Conservation (phyloP, 2,329 filamentous ascomycete genomes). For the Grosmannia clavigera region DNA sequence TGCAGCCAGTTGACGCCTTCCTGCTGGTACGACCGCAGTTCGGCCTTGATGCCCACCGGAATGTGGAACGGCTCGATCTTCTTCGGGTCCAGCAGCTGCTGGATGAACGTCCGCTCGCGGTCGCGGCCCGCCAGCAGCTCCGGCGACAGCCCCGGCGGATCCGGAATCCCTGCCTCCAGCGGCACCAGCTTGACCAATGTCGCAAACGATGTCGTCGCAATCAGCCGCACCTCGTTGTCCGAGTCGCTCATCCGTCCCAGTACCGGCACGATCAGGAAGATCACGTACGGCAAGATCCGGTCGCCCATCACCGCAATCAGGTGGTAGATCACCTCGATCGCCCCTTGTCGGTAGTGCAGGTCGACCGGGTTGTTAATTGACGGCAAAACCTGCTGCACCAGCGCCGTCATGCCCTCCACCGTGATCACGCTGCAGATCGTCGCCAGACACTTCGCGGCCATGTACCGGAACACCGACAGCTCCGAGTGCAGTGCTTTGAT, state of each 20-base stretch:
- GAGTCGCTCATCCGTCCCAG: slow-evolving; percentile 97
- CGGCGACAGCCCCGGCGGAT: slow-evolving; percentile 83
- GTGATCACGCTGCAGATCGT: slow-evolving; percentile 96
- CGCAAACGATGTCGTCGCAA: slow-evolving; percentile 93
- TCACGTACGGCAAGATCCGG: slow-evolving; percentile 88
- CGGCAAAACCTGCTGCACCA: slow-evolving; percentile 86
- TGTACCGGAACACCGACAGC: slow-evolving; percentile 87
- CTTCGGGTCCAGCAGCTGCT: slow-evolving; percentile 89
- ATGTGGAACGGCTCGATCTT: slow-evolving; percentile 93
- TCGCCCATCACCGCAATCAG: slow-evolving; percentile 98
- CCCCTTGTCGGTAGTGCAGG: slow-evolving; percentile 79
- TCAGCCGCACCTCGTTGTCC: slow-evolving; percentile 84
- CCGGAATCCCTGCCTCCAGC: slow-evolving; percentile 91
- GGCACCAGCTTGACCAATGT: slow-evolving; percentile 95
- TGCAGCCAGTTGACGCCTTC: slow-evolving; percentile 98
- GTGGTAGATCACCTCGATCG: slow-evolving; percentile 91
- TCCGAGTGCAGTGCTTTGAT: slow-evolving; percentile 79
- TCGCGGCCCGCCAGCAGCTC: slow-evolving; percentile 83
- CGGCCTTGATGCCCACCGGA: slow-evolving; percentile 92
- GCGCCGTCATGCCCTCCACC: slow-evolving; percentile 86
- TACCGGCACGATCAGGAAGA: slow-evolving; percentile 96
- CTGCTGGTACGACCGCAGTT: slow-evolving; percentile 92
- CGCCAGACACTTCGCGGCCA: slow-evolving; percentile 92
- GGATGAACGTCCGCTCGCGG: slow-evolving; percentile 89
- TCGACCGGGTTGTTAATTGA: slow-evolving; percentile 86